Evolutionary conservation across 345 rosid species (phyloP), one percentile per base, ranked within the genome.

Genomic region (Lagerstroemia speciosa): DNA sequence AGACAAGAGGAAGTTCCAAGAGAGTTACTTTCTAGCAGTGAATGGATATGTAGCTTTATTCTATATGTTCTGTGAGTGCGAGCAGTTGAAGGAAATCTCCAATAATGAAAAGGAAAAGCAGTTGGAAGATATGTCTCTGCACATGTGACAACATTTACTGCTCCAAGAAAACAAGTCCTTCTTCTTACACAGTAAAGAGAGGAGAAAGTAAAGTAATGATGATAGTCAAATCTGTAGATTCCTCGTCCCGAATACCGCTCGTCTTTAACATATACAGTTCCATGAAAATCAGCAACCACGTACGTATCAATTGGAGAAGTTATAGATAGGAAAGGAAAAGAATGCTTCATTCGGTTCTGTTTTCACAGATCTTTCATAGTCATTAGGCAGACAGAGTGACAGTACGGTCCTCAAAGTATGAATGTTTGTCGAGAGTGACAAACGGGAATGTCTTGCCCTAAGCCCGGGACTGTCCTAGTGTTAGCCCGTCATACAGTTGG

Each of bases 401-500:
- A 76, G 78, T 85, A 93, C 24, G 96, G 86, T 78, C 78, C 77
- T 84, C 89, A 89, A 79, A 91, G 85, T 77, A 86, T 81, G 62
- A 79, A 93, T n/a, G 96, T 92, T 79, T 89, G 85, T 58, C 91
- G 87, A 3, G 97, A 94, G 30, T 89, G 85, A 69, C 72, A 92
- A 41, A 31, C 89, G 82, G 0, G 97, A 96, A 67, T 93, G 96
- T 37, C 97, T 96, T 45, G 98, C 97, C 97, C 96, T 12, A 71
- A 79, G 22, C n/a, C n/a, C n/a, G n/a, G n/a, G n/a, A 93, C 87
- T 22, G 97, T 84, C 5, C 92, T 26, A 89, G 72, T 8, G 94
- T 87, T 72, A 91, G 83, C 41, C 98, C 97, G 74, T 77, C 60
- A 75, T 89, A 93, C 26, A 78, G 87, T 83, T 93, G 97, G 86